These are phyloP conservation scores for Mychonastes homosphaera DNA, from an alignment of 139 green algal species.

Conservation along the genomic window DNA sequence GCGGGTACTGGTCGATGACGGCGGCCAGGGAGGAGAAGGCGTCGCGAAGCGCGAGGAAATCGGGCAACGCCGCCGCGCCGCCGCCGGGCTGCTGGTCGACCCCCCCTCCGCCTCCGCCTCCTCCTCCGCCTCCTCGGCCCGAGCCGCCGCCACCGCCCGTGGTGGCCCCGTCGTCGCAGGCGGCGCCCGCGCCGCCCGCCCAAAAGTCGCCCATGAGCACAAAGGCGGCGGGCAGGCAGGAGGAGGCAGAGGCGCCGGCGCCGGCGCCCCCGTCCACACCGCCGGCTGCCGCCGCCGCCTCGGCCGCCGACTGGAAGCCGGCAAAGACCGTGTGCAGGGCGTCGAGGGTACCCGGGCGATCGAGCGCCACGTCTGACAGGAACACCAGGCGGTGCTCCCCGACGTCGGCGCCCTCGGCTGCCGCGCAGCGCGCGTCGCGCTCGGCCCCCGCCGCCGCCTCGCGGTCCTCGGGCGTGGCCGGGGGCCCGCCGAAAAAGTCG, in stretches of 20 bases:
- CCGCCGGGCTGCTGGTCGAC: conserved; percentile 11
- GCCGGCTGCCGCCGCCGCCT: too few species aligned
- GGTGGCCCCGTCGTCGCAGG: conserved; percentile 20
- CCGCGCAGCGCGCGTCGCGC: conserved; percentile 4
- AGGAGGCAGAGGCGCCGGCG: too few species aligned
- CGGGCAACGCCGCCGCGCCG: conserved; percentile 8
- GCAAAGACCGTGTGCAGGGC: conserved; percentile 43
- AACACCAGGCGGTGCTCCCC: conserved; percentile 55
- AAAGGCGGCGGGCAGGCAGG: conserved; percentile 60
- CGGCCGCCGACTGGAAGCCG: too few species aligned
- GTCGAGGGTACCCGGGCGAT: conserved; percentile 48
- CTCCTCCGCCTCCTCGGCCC: not conserved
- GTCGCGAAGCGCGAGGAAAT: conserved; percentile 35
- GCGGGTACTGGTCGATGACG: conserved; percentile 51
- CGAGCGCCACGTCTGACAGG: conserved; percentile 76
- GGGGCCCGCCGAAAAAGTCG: conserved; percentile 69
- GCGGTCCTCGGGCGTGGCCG: conserved; percentile 26
- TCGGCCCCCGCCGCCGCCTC: conserved; percentile 25
- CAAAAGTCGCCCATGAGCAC: conserved; percentile 88
- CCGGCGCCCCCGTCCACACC: too few species aligned
- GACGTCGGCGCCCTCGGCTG: conserved; percentile 10
- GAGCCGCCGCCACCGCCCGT: not conserved
- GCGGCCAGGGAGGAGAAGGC: conserved; percentile 58
- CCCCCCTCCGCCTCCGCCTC: not conserved
- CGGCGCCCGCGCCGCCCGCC: too few species aligned